Base-by-base conservation (phyloP, 768 basidiomycete species). In the Boletales sp. region DNA sequence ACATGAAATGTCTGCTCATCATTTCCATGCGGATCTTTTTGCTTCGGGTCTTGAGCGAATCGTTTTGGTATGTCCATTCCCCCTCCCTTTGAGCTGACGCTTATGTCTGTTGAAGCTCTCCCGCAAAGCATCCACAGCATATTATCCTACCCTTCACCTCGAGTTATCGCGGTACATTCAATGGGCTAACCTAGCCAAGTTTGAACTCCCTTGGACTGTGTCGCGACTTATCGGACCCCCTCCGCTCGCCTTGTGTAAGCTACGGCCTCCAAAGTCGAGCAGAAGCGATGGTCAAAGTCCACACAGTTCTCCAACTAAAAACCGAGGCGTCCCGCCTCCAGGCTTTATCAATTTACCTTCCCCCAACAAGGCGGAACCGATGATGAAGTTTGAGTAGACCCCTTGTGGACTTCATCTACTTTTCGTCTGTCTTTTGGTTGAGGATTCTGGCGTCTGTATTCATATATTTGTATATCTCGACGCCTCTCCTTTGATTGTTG, bases 131-230 rank as follows among this genome's bases (percentile, higher is more conserved):
- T 97, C 94, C 15, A 84, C 87, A 19, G 84, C 87, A 12, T 97
- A 97, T 69, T 99, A 99, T 67, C 92, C 94, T 0, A 87, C 84
- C 4, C 79, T 99, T 2, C 97, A 99, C 68, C 84, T 98, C 36
- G 95, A 99, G 68, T 74, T 99, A 44, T 81, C 93, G 13, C 83
- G 94, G 30, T 98, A 97, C 65, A 78, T 97, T 55, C 73, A 78
- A 1, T 76, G 82, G 53, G 83, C 86, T 3, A 69, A 69, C 21
- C 73, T 77, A 14, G 79, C 90, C 35, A 83, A 83, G 31, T 87
- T 83, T 58, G 85, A 90, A 57, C 66, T 94, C 32, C 92, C 94
- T 7, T 93, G 86, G 75, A 80, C 87, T 9, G 75, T 94, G 31
- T 83, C 84, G 31, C 79, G 90, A 41, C 74, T 93, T 21, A 76